Evolutionary conservation across 139 green algal genomes (phyloP).

Genomic region (Mesostigma viride): DNA sequence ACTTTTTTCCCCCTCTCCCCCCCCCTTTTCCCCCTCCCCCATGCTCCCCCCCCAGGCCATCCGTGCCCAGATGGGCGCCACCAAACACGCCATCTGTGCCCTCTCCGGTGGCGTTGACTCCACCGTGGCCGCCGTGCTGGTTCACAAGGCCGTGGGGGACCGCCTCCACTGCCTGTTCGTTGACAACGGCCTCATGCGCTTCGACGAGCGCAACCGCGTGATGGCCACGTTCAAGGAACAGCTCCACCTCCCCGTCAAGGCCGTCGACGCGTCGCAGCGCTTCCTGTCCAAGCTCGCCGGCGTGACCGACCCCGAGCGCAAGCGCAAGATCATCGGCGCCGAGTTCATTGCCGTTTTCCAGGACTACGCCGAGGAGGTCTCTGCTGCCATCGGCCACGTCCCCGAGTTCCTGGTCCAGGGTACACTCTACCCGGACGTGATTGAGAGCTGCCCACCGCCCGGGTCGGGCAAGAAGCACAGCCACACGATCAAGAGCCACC

Average conservation of each 20-base stretch:
- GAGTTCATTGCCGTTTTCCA: constrained; percentile 91
- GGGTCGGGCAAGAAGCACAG: constrained; percentile 89
- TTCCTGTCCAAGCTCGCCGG: constrained; percentile 48
- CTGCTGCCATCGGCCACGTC: constrained; percentile 47
- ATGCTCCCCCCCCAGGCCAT: no score
- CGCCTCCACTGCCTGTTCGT: constrained; percentile 98
- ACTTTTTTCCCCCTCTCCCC: no score
- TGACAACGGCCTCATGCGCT: constrained; percentile 90
- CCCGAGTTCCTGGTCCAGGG: constrained; percentile 54
- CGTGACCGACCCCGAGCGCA: constrained; percentile 84
- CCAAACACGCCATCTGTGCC: constrained; percentile 92
- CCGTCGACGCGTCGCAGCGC: constrained; percentile 53
- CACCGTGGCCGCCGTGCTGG: constrained; percentile 86
- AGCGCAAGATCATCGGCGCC: constrained; percentile 91
- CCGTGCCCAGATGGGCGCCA: constrained; percentile 50
- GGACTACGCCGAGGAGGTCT: constrained; percentile 61
- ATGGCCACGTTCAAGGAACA: constrained; percentile 90
- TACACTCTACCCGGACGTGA: constrained; percentile 98
- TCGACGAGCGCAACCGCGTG: constrained; percentile 81
- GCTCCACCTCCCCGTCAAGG: constrained; percentile 90
- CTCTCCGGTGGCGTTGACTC: constrained; percentile 93
- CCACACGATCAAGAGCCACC: constrained; percentile 98
- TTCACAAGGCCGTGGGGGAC: constrained; percentile 90
- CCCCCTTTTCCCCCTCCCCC: no score
- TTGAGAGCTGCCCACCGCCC: constrained; percentile 92